Evolutionary conservation across 805 yeast genomes (phyloP).

Genomic region (Henningerozyma blattae): DNA sequence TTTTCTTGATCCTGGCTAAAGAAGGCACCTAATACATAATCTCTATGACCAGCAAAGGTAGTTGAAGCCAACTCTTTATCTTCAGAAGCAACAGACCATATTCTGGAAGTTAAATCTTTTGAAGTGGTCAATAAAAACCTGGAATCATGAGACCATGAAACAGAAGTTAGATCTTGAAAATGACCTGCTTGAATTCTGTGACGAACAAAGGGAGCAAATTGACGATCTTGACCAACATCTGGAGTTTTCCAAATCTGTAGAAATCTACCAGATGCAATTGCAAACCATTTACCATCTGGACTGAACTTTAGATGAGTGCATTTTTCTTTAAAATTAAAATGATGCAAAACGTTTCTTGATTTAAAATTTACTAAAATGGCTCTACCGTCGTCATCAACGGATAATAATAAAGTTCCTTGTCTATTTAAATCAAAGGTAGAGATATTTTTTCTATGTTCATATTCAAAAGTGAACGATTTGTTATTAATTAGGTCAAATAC

Average conservation of each 20-base stretch:
- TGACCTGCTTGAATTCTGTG: conserved; percentile 90
- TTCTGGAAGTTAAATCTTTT: conserved; percentile 79
- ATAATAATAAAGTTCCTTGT: conserved; percentile 66
- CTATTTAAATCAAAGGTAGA: conserved; percentile 69
- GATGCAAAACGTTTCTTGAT: conserved; percentile 77
- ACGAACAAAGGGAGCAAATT: conserved; percentile 91
- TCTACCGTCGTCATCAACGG: conserved; percentile 86
- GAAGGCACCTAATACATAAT: conserved; percentile 76
- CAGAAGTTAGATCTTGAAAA: conserved; percentile 62
- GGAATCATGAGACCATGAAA: conserved; percentile 87
- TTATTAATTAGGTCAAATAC: conserved; percentile 79
- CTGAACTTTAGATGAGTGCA: conserved; percentile 72
- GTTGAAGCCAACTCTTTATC: conserved; percentile 64
- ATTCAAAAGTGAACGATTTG: conserved; percentile 77
- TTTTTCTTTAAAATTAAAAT: conserved; percentile 79
- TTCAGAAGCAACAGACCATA: conserved; percentile 62
- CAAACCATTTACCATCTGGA: conserved; percentile 80
- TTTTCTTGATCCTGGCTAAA: conserved; percentile 81
- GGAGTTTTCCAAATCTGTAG: conserved; percentile 94
- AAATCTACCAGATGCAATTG: conserved; percentile 70
- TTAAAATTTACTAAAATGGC: conserved; percentile 82
- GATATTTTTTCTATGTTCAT: conserved; percentile 84
- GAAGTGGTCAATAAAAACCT: conserved; percentile 78
- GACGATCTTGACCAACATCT: conserved; percentile 64
- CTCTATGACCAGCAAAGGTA: conserved; percentile 87